phyloP scores from a whole-genome alignment of 805 yeast species.

The Spathaspora arborariae region DNA sequence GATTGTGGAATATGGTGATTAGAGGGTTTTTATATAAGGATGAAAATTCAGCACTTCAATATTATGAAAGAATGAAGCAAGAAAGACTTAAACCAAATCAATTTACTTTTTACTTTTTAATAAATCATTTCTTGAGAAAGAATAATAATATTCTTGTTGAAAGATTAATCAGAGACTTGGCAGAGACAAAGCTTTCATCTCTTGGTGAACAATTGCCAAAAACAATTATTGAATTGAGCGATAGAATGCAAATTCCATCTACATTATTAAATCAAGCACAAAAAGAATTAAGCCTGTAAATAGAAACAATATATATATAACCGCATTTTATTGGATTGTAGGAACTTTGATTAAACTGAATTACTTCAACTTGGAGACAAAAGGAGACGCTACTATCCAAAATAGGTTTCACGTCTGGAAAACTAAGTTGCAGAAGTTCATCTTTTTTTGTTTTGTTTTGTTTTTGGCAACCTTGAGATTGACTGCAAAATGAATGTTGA shows the following conservation, averaged over 20 bases:
- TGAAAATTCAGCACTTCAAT: slow-evolving; percentile 39
- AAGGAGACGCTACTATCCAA: too few species aligned
- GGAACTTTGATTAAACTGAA: too few species aligned
- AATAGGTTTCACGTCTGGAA: too few species aligned
- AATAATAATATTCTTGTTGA: slow-evolving; percentile 30
- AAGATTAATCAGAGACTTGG: slow-evolving; percentile 37
- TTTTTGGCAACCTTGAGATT: too few species aligned
- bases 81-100: slow-evolving; percentile 38
- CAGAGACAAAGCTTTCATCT: slow-evolving; percentile 8
- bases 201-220: slow-evolving; percentile 41
- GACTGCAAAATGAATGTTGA: too few species aligned
- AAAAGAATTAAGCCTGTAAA: neutral
- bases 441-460: too few species aligned
- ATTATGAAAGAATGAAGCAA: slow-evolving; percentile 31
- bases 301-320: neutral
- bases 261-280: neutral
- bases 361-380: too few species aligned
- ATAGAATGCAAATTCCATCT: neutral
- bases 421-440: too few species aligned
- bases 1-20: slow-evolving; percentile 42
- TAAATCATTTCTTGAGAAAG: slow-evolving; percentile 33
- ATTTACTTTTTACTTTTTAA: slow-evolving; percentile 47
- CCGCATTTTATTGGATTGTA: too few species aligned
- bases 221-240: slow-evolving; percentile 10
- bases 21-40: slow-evolving; percentile 23